These are phyloP conservation scores for Neofusicoccum cordaticola DNA, from an alignment of 2,329 filamentous ascomycete species.

Conservation along the genomic window DNA sequence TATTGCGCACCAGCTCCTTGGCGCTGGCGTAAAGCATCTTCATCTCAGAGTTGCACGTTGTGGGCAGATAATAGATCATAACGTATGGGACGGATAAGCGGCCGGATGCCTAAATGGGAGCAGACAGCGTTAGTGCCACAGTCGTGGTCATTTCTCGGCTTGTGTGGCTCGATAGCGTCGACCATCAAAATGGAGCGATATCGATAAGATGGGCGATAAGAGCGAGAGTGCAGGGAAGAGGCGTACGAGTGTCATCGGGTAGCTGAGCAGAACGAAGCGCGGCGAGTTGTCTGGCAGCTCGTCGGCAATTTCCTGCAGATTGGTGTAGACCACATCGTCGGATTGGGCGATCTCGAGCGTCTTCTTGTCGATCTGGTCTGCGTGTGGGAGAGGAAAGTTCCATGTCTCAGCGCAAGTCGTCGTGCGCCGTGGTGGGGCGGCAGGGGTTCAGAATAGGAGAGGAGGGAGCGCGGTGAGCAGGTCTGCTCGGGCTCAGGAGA, in stretches of 20 bases:
- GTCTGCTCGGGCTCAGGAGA: constrained; percentile 3
- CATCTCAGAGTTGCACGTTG: constrained; percentile 80
- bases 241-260: constrained; percentile 79
- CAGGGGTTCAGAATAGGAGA: constrained; percentile 17
- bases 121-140: background rate
- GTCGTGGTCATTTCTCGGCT: background rate
- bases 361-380: constrained; percentile 87
- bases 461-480: constrained; percentile 11
- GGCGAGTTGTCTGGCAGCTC: constrained; percentile 91
- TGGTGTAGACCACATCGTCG: constrained; percentile 76
- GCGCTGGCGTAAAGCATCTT: constrained; percentile 95
- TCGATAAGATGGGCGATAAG: background rate
- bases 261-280: constrained; percentile 84
- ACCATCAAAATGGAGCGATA: background rate
- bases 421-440: constrained; percentile 8
- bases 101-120: constrained; percentile 64
- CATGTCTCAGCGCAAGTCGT: constrained; percentile 27
- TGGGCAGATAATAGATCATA: constrained; percentile 89
- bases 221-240: constrained; percentile 10
- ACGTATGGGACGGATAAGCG: constrained; percentile 89
- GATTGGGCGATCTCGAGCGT: constrained; percentile 86
- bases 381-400: constrained; percentile 18
- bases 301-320: constrained; percentile 76
- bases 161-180: background rate
- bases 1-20: constrained; percentile 93